Conservation (phyloP, 2,329 filamentous ascomycete genomes). For the Pseudohalonectria lignicola region DNA sequence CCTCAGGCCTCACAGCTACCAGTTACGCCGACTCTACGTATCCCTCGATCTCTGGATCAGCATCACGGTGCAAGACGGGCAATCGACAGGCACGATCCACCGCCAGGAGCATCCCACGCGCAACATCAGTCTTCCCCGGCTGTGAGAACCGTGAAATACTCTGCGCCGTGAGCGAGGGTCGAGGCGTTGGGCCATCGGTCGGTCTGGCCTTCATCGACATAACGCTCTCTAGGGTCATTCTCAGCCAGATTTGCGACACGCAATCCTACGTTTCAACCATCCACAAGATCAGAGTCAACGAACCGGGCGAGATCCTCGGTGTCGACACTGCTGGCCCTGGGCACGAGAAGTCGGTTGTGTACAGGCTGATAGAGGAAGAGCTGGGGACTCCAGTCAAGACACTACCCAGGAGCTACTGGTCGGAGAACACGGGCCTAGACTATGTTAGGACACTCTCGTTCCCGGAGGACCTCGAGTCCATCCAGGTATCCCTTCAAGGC, state of each 20-base stretch:
- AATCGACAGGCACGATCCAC: too few relatives aligned
- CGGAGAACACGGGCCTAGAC: constrained; percentile 65
- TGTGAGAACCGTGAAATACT: constrained; percentile 44
- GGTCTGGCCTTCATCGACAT: constrained; percentile 83
- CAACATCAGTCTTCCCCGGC: neutral
- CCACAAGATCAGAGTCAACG: constrained; percentile 74
- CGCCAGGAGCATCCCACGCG: neutral
- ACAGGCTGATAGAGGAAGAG: constrained; percentile 63
- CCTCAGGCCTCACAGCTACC: too few relatives aligned
- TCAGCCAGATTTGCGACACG: constrained; percentile 88
- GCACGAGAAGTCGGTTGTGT: constrained; percentile 61
- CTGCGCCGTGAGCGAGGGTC: constrained; percentile 81
- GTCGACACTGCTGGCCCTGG: constrained; percentile 56
- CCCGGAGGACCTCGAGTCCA: constrained; percentile 64
- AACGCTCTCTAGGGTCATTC: constrained; percentile 69
- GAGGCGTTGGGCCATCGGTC: constrained; percentile 75
- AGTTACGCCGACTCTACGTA: too few relatives aligned
- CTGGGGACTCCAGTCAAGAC: constrained; percentile 51
- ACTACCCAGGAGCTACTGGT: constrained; percentile 74
- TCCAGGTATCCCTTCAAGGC: constrained; percentile 69
- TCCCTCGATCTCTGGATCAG: too few relatives aligned
- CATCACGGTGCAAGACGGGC: too few relatives aligned
- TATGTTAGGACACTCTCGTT: constrained; percentile 74
- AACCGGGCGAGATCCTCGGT: constrained; percentile 71
- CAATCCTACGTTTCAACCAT: constrained; percentile 84